Evolutionary conservation across 805 yeast genomes (phyloP), one percentile per base, ranked within the genome.

Genomic region (Kodamaea neixiangensis): DNA sequence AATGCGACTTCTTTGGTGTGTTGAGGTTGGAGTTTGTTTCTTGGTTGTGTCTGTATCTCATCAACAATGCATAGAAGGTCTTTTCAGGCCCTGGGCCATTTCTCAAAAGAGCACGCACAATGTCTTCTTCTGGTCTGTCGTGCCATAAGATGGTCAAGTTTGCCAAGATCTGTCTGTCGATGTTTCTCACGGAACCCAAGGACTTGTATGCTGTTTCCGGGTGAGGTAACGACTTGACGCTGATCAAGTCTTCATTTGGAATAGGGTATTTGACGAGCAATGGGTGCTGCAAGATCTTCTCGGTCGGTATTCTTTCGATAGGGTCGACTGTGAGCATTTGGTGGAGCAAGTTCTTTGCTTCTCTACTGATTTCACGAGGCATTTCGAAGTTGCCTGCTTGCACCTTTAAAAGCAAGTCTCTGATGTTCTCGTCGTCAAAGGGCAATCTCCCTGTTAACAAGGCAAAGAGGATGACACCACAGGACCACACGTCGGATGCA

Each of bases 401-500:
- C 21, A 88, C 96, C 66, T 87, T 88, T 51, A 86, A 63, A 48
- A 88, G 67, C 51, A 88, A 66, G 55, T 79, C 82, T 64, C 90
- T 79, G 60, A 88, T 87, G 60, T 85, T 86, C 54, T 87, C 89
- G 67, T 88, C 94, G 64, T 88, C 93, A 62, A 88, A 88, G 7
- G 96, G 96, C 54, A 88, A 71, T 70, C 88, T 84, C 3, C 96
- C 96, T 1, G 93, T 86, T 51, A 88, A 68, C 44, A 88, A 69
- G 4, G 94, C 94, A 70, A 86, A 88, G 45, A 87, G 71, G 42
- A 88, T 87, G 41, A 88, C 88, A 63, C 96, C 96, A 71, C 94
- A 87, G 5, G 93, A 86, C 96, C 96, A 88, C 38, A 88, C 86
- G 69, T 88, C 96, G 53, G 91, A 84, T 33, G 92, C 91, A 25